Evolutionary conservation across 192 early-diverging fungal species (phyloP), one percentile per base, ranked within the genome.

Genomic region (Backusella mclennaniae): DNA sequence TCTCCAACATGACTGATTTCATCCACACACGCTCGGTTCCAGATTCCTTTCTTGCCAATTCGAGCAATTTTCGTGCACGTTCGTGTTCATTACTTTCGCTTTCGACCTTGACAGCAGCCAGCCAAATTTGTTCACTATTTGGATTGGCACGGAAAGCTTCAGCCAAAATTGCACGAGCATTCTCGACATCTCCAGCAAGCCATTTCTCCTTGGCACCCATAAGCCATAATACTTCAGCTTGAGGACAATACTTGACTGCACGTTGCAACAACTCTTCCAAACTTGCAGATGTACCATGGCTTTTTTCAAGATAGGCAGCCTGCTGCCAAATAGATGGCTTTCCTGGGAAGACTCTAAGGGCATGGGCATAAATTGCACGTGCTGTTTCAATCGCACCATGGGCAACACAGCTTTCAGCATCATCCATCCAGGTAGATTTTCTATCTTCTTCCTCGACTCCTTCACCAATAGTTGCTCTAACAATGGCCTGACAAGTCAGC

Each of bases 151-250:
- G 87, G 83, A 96, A 97, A 6, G 97, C 97, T 68, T 90, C 88
- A 41, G 90, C 93, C 21, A 99, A 86, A 70, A 97, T 95, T 15
- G 79, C 83, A 35, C 96, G 92, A 12, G 97, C 98, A 29, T 90
- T 94, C 6, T 87, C 85, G 17, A 99, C 87, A 78, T 97, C 92
- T 6, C 92, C 91, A 14, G 88, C 87, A 19, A 91, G 70, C 97
- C 97, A 98, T 80, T 94, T 94, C 67, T 98, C 96, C 79, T 98
- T 97, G 35, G 98, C 98, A 0, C 89, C 93, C 94, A 98, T 98
- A 35, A 99, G 87, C 98, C 98, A 99, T 63, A 99, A 84, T 2
- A 95, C 87, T 81, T 99, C 96, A 21, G 92, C 93, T 46, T 95
- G 93, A 53, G 97, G 98, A 79, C 95, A 97, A 74, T 92, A 90